Conservation (phyloP, 192 early-diverging fungal species). For the Kappamyces sp. region DNA sequence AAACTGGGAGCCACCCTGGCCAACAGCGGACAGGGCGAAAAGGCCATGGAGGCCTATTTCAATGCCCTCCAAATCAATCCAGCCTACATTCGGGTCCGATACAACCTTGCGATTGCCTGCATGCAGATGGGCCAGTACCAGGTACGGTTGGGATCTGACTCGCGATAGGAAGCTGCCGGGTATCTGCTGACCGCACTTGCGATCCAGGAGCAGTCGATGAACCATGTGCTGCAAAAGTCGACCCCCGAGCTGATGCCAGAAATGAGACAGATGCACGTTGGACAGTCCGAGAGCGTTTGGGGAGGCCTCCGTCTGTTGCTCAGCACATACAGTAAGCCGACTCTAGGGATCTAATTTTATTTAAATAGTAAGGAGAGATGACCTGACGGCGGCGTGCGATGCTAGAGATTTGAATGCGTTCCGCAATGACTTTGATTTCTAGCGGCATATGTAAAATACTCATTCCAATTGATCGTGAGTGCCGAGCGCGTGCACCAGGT, state of each 20-base stretch:
- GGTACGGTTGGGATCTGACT: too few species aligned
- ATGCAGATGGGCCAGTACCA: slow-evolving; percentile 81
- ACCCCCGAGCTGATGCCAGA: slow-evolving; percentile 33
- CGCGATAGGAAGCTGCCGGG: slow-evolving; percentile 74
- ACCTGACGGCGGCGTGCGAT: slow-evolving; percentile 76
- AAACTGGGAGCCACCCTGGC: slow-evolving; percentile 94
- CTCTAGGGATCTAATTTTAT: slow-evolving; percentile 21
- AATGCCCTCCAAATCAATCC: slow-evolving; percentile 92
- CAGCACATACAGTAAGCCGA: slow-evolving; percentile 36
- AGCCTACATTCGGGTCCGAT: slow-evolving; percentile 88
- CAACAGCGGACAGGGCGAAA: slow-evolving; percentile 67
- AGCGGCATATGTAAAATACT: too few species aligned
- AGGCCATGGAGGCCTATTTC: slow-evolving; percentile 90
- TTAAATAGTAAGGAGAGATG: slow-evolving; percentile 73
- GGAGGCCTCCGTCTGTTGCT: slow-evolving; percentile 68
- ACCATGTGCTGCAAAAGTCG: slow-evolving; percentile 26
- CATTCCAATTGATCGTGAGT: too few species aligned
- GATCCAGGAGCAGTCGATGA: slow-evolving; percentile 56
- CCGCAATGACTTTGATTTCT: slow-evolving; percentile 77
- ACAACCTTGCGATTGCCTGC: slow-evolving; percentile 90
- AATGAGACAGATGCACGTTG: slow-evolving; percentile 31
- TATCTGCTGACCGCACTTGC: slow-evolving; percentile 85
- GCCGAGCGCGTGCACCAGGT: too few species aligned
- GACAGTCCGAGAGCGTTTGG: slow-evolving; percentile 68
- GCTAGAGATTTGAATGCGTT: slow-evolving; percentile 72